Base-by-base conservation (phyloP, 371 early-diverging fungal genomes). In the Entomophthora muscae region DNA sequence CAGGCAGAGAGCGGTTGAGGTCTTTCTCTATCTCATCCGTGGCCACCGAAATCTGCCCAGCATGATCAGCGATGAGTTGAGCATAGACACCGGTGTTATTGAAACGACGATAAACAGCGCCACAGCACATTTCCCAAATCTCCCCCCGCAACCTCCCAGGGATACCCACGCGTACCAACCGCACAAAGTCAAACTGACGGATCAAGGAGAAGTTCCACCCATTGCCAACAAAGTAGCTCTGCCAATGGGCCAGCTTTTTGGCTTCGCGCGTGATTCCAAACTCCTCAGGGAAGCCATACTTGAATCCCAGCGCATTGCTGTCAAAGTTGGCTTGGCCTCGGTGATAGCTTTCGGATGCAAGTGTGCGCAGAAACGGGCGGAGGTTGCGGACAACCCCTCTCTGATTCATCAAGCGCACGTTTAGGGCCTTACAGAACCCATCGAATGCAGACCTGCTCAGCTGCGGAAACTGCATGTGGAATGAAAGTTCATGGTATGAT, bases 11-110 rank as follows among this genome's bases (percentile, higher is more conserved):
- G 65, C 96, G 71, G 65, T 90, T 92, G 64, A 98, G 69, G 69
- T 98, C 98, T 72, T 98, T 98, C 70, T 98, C 98, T 63, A 98
- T 98, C 72, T 96, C 98, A 64, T 95, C 97, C 0, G 83, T 79
- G 21, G 89, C 83, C 27, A 88, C 67, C 0, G 89, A 86, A 22
- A 72, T 72, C 61, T 80, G 77, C 1, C 85, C 77, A 26, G 73
- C 75, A 28, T 83, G 78, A 28, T 86, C 85, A 42, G 79, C 76
- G 31, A 91, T 78, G 17, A 93, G 72, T 56, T 80, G 75, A 24
- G 84, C 75, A 69, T 93, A 96, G 12, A 87, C 78, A 5, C 92
- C 93, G 22, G 79, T 78, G 65, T 91, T 85, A 73, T 85, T 80
- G 66, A 85, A 86, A n/a, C 97, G 76, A 63, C 89, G 77, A 64